Base-by-base conservation (phyloP, 129 eudicot genomes). In the Centella asiatica region DNA sequence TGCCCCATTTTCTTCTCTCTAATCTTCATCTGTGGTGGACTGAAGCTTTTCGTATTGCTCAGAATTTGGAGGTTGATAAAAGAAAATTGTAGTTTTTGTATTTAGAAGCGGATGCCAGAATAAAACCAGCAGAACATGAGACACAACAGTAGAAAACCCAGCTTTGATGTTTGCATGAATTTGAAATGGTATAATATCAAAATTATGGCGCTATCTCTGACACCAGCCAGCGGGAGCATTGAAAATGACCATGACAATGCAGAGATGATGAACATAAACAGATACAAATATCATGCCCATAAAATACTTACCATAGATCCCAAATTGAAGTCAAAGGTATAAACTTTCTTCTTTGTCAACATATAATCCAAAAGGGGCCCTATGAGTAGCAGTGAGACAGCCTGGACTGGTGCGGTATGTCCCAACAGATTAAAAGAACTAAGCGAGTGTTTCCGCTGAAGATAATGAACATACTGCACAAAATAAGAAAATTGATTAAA, bases 321-420 rank as follows among this genome's bases (percentile, higher is more conserved):
- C 22, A 62, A 15, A 70, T 63, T 79, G 74, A 72, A 89, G 36
- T 63, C 71, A 57, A 69, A 89, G 58, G 76, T 69, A 64, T 82
- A 85, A 47, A 89, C 83, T 74, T 89, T 78, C 75, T 82, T 82
- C 65, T 71, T 72, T 6, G 97, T 85, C 80, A 89, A 68, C 87
- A 87, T 82, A 76, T 89, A 82, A 74, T 89, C 97, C 44, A 89
- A 71, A 76, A 89, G 83, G 13, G 97, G 97, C 66, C 97, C 97
- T 74, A 85, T 25, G 44, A 85, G 12, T 61, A 89, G 77, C 65
- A 89, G 67, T 46, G 90, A 74, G 67, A 80, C 95, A 62, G 97
- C 97, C 78, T 89, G 95, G 64, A 73, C 81, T 39, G 97, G 97
- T 65, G 97, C 97, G 20, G 95, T 89, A 69, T 86, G 97, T 14